A percentile compares a stretch with the other conserved stretches of the same genome.
Conservation (phyloP, 768 basidiomycete genomes). For the Collybia mongolica region DNA sequence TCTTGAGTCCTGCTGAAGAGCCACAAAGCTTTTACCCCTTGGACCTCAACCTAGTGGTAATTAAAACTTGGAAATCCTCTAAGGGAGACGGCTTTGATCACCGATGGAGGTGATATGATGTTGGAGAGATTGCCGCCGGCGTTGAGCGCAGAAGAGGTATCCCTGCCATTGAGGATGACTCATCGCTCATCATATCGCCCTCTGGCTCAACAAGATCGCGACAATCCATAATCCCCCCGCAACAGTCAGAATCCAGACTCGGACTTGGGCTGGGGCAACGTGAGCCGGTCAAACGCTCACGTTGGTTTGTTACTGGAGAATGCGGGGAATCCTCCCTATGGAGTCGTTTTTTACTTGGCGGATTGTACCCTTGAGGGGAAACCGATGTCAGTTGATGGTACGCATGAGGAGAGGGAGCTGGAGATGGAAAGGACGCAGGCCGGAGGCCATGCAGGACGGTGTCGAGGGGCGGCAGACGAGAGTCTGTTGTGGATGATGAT, state of each 20-base stretch:
- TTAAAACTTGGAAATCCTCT: no score
- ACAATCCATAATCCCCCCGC: conserved; percentile 52
- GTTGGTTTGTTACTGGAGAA: conserved; percentile 9
- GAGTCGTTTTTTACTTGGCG: conserved; percentile 26
- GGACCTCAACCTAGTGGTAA: no score
- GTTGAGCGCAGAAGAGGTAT: conserved; percentile 19
- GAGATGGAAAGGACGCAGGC: conserved; percentile 26
- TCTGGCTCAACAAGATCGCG: conserved; percentile 33
- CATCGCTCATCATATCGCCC: conserved; percentile 12
- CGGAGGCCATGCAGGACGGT: conserved; percentile 15
- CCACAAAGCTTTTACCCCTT: no score
- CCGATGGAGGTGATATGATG: no score
- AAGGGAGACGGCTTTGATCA: no score
- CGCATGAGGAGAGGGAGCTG: conserved; percentile 19
- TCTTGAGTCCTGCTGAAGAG: no score
- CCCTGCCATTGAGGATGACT: not conserved
- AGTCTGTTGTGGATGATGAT: conserved; percentile 5
- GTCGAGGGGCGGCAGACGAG: conserved; percentile 4
- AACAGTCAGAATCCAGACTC: conserved; percentile 40
- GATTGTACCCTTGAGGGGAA: conserved; percentile 4
- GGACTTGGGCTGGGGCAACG: conserved; percentile 16
- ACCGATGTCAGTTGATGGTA: conserved; percentile 6
- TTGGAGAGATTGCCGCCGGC: conserved; percentile 8
- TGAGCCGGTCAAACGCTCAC: conserved; percentile 8
- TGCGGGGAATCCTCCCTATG: conserved; percentile 30